Conservation (phyloP, 345 rosid species). For the Bruguiera sexangula region DNA sequence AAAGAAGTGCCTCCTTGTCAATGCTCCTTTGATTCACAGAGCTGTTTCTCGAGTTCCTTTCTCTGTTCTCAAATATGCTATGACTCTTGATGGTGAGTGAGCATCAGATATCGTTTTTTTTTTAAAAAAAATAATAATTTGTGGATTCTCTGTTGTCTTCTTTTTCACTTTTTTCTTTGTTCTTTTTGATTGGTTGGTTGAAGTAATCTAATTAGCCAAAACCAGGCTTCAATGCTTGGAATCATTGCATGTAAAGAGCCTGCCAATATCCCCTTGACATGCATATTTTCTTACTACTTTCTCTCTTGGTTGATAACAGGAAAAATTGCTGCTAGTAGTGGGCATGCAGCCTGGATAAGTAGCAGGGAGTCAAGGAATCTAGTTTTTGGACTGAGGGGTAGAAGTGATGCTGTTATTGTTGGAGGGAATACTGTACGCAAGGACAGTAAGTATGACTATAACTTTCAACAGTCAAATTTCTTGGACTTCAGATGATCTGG, state of each 20-base stretch:
- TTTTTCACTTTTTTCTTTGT: too few relatives aligned
- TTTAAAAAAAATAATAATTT: not conserved
- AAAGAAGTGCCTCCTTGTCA: constrained; percentile 75
- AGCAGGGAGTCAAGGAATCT: constrained; percentile 70
- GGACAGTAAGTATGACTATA: constrained; percentile 55
- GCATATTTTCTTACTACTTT: not conserved
- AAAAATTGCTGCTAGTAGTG: constrained; percentile 88
- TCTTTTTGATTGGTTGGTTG: not conserved
- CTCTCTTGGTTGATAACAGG: constrained; percentile 41
- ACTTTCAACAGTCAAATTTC: not conserved
- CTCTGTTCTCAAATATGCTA: constrained; percentile 92
- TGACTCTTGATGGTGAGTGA: constrained; percentile 96
- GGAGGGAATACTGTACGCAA: constrained; percentile 89
- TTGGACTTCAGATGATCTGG: not conserved
- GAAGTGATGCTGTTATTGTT: constrained; percentile 85
- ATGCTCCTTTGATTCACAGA: constrained; percentile 80
- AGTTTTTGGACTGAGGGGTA: constrained; percentile 79
- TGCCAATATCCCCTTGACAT: not conserved
- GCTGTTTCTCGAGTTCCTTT: constrained; percentile 82
- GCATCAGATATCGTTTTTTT: constrained; percentile 15
- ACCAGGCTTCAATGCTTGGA: too few relatives aligned
- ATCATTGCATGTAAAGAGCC: too few relatives aligned
- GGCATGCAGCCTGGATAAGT: constrained; percentile 96
- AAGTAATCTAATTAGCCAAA: not conserved
- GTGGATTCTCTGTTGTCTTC: not conserved